A percentile compares a stretch with the other conserved stretches of the same genome.
Conservation (phyloP, 2,329 filamentous ascomycete species). For the Zymoseptoria pseudotritici region DNA sequence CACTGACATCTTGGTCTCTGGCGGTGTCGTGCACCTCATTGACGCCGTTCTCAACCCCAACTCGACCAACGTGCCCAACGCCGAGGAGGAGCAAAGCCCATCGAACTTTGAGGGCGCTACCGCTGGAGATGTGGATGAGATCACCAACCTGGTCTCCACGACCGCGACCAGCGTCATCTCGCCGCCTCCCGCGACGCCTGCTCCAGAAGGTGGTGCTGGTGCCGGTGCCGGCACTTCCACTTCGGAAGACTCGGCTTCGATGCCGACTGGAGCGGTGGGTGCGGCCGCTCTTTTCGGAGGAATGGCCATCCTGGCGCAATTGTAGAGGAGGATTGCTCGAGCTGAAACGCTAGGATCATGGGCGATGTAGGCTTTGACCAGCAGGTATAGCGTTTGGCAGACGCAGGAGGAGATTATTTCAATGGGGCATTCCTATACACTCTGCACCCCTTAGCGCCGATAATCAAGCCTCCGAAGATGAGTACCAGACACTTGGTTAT, state of each 20-base stretch:
- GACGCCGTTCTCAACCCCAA: conserved; percentile 55
- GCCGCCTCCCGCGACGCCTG: conserved; percentile 17
- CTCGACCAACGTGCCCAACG: conserved; percentile 38
- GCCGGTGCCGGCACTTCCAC: conserved; percentile 2
- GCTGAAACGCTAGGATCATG: background rate
- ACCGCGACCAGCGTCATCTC: conserved; percentile 26
- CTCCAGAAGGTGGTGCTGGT: conserved; percentile 2
- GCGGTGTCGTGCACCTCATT: conserved; percentile 45
- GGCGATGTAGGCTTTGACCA: background rate
- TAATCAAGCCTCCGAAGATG: no score
- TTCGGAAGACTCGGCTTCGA: conserved; percentile 26
- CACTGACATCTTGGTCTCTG: conserved; percentile 36
- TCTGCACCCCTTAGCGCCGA: no score
- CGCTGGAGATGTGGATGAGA: conserved; percentile 47
- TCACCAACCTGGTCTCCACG: conserved; percentile 44
- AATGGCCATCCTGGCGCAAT: conserved; percentile 27
- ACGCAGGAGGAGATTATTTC: no score
- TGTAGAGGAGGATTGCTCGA: no score
- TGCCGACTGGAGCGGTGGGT: conserved; percentile 37
- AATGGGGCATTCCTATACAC: no score
- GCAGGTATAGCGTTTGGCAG: background rate
- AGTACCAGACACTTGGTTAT: no score
- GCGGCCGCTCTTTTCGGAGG: conserved; percentile 43
- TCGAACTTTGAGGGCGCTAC: conserved; percentile 50
- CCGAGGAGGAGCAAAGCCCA: conserved; percentile 35